Conservation (phyloP, 176 grass and related monocot species). For the Bromus sterilis region DNA sequence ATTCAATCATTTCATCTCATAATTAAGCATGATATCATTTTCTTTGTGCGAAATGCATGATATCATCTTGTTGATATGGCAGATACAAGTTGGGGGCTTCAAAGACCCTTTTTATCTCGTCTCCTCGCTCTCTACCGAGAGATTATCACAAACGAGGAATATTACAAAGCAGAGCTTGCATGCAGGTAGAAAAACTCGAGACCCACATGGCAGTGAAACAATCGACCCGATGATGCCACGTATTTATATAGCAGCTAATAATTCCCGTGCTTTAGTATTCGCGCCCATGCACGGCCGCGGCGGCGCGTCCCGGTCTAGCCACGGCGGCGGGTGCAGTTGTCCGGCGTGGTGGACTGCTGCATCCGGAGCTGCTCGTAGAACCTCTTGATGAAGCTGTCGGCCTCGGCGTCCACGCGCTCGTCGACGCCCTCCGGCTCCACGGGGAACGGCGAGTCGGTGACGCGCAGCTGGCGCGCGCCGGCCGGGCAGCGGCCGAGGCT, state of each 20-base stretch:
- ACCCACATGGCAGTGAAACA: constrained; percentile 24
- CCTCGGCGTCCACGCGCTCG: constrained; percentile 39
- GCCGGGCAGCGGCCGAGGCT: constrained; percentile 50
- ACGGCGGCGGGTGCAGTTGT: constrained; percentile 26
- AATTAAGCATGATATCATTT: constrained; percentile 8
- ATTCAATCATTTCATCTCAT: constrained; percentile 27
- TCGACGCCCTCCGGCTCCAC: constrained; percentile 47
- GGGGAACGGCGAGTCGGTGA: constrained; percentile 90
- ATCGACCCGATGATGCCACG: background rate
- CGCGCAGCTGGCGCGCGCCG: constrained; percentile 46
- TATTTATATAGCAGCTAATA: constrained; percentile 5
- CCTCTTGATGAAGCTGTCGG: constrained; percentile 56
- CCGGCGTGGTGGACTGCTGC: constrained; percentile 60
- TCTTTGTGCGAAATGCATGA: too few relatives aligned
- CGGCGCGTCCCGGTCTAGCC: background rate
- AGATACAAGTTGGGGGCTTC: constrained; percentile 8
- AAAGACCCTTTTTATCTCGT: constrained; percentile 22
- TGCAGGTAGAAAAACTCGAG: constrained; percentile 33
- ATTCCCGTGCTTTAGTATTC: background rate
- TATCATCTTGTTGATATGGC: constrained; percentile 5
- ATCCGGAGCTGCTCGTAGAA: constrained; percentile 74
- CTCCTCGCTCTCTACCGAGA: constrained; percentile 6
- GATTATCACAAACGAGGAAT: constrained; percentile 27
- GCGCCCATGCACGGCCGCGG: constrained; percentile 9
- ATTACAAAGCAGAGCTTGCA: constrained; percentile 14